phyloP scores from a whole-genome alignment of 1,284 basidiomycete genomes.

The Lignosus rhinocerotis region DNA sequence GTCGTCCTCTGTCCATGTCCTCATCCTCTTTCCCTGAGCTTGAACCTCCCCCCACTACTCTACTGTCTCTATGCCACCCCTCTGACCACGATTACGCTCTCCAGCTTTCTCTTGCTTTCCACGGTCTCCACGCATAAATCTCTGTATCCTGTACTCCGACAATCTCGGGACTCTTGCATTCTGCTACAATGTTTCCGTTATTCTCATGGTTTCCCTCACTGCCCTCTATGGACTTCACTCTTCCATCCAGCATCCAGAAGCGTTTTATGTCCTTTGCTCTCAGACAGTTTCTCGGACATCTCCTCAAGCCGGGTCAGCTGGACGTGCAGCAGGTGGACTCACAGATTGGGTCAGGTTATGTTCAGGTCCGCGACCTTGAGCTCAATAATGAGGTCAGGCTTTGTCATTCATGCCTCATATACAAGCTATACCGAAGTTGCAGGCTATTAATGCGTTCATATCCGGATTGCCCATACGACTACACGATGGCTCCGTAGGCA shows the following conservation, averaged over 20 bases:
- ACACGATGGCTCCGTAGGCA: conserved; percentile 70
- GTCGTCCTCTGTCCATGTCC: conserved; percentile 6
- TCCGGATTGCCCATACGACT: conserved; percentile 68
- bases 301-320: conserved; percentile 86
- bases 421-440: conserved; percentile 7
- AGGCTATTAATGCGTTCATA: conserved; percentile 85
- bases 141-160: conserved; percentile 3
- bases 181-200: conserved; percentile 33
- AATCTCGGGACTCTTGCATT: background rate
- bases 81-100: background rate
- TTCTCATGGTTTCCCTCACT: conserved; percentile 60
- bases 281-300: conserved; percentile 80
- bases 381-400: conserved; percentile 71
- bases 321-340: conserved; percentile 88
- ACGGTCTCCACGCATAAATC: background rate
- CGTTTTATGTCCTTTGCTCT: conserved; percentile 90
- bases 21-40: background rate
- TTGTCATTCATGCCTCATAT: background rate
- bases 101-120: conserved; percentile 2
- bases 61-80: background rate
- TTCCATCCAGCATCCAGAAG: conserved; percentile 84
- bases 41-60: background rate
- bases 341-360: conserved; percentile 85
- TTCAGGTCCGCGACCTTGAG: conserved; percentile 85
- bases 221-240: conserved; percentile 64